Conservation (phyloP, 805 yeast species). For the Yamadazyma philogaea region DNA sequence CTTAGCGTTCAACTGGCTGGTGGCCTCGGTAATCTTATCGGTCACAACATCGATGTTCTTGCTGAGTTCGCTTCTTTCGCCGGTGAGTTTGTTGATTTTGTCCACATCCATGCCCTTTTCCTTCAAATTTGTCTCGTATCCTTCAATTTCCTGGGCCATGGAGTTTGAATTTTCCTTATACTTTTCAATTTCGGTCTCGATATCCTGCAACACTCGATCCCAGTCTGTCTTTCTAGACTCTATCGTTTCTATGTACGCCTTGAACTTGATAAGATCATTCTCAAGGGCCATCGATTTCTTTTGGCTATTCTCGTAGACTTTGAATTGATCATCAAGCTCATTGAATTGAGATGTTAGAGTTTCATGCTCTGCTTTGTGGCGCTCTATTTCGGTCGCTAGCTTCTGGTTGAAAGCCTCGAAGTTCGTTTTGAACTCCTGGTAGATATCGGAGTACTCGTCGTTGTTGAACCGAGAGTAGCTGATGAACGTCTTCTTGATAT, state of each 20-base stretch:
- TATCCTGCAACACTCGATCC: constrained; percentile 55
- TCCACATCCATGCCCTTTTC: constrained; percentile 58
- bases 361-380: constrained; percentile 39
- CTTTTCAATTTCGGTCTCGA: constrained; percentile 50
- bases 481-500: constrained; percentile 63
- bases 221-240: constrained; percentile 63
- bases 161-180: constrained; percentile 42
- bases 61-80: constrained; percentile 58
- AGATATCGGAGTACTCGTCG: constrained; percentile 54
- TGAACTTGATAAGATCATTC: constrained; percentile 66
- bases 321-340: constrained; percentile 42
- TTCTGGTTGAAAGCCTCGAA: constrained; percentile 51
- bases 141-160: constrained; percentile 39
- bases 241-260: constrained; percentile 68
- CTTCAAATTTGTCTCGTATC: constrained; percentile 41
- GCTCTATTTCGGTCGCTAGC: constrained; percentile 45
- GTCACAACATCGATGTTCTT: constrained; percentile 47
- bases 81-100: constrained; percentile 60
- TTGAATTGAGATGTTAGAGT: constrained; percentile 38
- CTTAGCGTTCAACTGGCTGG: constrained; percentile 45
- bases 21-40: constrained; percentile 44
- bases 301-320: constrained; percentile 48
- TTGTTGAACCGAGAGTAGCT: constrained; percentile 52
- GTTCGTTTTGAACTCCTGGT: constrained; percentile 53
- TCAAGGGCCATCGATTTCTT: constrained; percentile 62